phyloP scores from a whole-genome alignment of 352 stramenopile species.

The Phytophthora agathidicida region DNA sequence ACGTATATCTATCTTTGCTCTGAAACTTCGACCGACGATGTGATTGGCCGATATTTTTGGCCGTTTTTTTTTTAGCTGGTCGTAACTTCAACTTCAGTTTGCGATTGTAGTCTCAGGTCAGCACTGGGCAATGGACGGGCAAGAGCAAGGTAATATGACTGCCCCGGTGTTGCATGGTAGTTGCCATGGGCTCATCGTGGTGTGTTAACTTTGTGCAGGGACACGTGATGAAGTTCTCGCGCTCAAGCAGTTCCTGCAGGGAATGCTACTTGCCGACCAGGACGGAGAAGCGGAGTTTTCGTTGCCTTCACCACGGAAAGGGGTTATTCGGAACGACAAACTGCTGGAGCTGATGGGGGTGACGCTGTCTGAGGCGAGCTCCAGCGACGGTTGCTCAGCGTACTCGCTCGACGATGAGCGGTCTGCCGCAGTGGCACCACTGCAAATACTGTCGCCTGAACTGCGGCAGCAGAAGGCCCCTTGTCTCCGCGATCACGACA shows the following conservation, averaged over 20 bases:
- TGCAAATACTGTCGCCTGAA: constrained; percentile 4
- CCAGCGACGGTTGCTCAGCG: constrained; percentile 10
- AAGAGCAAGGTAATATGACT: constrained; percentile 5
- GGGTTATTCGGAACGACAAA: constrained; percentile 23
- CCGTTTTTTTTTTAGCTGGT: constrained; percentile 27
- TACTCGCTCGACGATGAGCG: constrained; percentile 18
- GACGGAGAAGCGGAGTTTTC: not conserved
- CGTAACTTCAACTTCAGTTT: constrained; percentile 27
- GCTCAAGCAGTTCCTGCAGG: constrained; percentile 45
- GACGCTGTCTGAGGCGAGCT: constrained; percentile 16
- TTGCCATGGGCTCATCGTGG: not conserved
- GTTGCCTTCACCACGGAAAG: not conserved
- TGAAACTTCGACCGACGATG: too few species aligned
- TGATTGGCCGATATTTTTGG: constrained; percentile 31
- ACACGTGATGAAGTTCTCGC: constrained; percentile 64
- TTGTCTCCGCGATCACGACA: not conserved
- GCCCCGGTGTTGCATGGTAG: not conserved
- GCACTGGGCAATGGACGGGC: constrained; percentile 10
- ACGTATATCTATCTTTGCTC: constrained; percentile 4
- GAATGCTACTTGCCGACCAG: constrained; percentile 16
- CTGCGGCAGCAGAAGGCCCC: not conserved
- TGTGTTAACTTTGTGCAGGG: constrained; percentile 22
- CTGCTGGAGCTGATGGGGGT: constrained; percentile 26
- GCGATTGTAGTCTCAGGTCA: not conserved
- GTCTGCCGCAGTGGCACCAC: constrained; percentile 14